These are phyloP conservation scores for Lachancea lanzarotensis DNA, from an alignment of 805 yeast species.

Conservation along the genomic window DNA sequence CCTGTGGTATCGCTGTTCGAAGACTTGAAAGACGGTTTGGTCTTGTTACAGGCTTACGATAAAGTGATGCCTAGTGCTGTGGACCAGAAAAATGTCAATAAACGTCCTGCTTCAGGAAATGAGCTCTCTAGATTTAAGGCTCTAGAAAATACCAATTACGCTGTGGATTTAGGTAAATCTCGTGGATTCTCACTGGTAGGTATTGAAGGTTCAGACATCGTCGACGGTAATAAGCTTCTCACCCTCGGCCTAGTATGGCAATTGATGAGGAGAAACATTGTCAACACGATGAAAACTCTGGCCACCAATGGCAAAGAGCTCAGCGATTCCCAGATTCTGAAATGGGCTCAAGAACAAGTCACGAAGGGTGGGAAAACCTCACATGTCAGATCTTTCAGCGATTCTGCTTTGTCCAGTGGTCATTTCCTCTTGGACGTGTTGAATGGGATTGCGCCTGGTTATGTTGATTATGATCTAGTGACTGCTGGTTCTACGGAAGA, in stretches of 20 bases:
- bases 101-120: conserved; percentile 66
- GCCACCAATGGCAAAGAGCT: conserved; percentile 68
- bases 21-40: conserved; percentile 88
- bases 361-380: conserved; percentile 74
- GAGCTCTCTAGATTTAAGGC: conserved; percentile 91
- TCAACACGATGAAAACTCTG: conserved; percentile 68
- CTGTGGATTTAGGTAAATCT: conserved; percentile 93
- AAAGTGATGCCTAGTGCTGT: conserved; percentile 94
- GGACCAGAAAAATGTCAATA: conserved; percentile 69
- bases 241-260: conserved; percentile 97
- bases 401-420: conserved; percentile 67
- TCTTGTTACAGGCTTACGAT: conserved; percentile 86
- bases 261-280: conserved; percentile 93
- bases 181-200: conserved; percentile 92
- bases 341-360: conserved; percentile 89
- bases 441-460: conserved; percentile 93
- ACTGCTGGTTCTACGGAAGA: conserved; percentile 73
- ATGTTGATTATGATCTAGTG: conserved; percentile 92
- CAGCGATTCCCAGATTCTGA: conserved; percentile 77
- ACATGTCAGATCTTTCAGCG: conserved; percentile 78
- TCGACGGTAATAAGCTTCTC: conserved; percentile 84
- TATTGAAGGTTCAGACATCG: conserved; percentile 95
- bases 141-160: conserved; percentile 94
- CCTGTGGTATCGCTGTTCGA: conserved; percentile 87
- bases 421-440: conserved; percentile 82